Evolutionary conservation across 2,329 filamentous ascomycete species (phyloP), one percentile per base, ranked within the genome.

Genomic region (Penicillium thymicola): DNA sequence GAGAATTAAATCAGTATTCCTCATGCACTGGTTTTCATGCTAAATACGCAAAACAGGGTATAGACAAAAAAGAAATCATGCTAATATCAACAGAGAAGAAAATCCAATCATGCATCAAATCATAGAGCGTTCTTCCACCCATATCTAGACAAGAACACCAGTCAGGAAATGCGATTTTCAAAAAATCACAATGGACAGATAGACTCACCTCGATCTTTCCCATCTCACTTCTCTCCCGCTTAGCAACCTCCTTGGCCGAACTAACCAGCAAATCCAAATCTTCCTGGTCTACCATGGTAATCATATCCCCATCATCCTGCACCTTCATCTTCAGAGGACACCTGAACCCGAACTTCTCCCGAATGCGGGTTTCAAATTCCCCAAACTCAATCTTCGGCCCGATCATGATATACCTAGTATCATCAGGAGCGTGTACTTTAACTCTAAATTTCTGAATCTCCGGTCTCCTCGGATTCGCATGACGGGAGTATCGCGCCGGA

Each of bases 221-320:
- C 79, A 92, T 89, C 61, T 96, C 92, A 60, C 82, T 81, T 66
- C 86, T 84, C 70, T 93, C 88, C 73, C 84, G 89, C 75, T 81
- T 85, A 46, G 89, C 92, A 57, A 79, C 77, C 48, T 83, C 82
- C 73, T 85, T 89, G 7, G 87, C 86, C 45, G 80, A 83, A 72
- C 84, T 82, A 52, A 97, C 81, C 28, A 90, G 86, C 85, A 97
- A 89, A 49, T 97, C 92, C 60, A 97, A 76, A 77, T 99, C 94
- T 69, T 99, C 94, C 74, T 97, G 90, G 73, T 99, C 94, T 30
- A 89, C 92, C 85, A 99, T 88, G 32, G 93, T 97, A 69, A 99
- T 95, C 89, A 97, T 93, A 69, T 97, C 93, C 3, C 89, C 89
- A 54, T 88, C 81, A 65, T 97, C 94, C 79, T 94, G 94, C 75